phyloP scores from a whole-genome alignment of 495 filamentous ascomycete species.

The Sordaria brevicollis region DNA sequence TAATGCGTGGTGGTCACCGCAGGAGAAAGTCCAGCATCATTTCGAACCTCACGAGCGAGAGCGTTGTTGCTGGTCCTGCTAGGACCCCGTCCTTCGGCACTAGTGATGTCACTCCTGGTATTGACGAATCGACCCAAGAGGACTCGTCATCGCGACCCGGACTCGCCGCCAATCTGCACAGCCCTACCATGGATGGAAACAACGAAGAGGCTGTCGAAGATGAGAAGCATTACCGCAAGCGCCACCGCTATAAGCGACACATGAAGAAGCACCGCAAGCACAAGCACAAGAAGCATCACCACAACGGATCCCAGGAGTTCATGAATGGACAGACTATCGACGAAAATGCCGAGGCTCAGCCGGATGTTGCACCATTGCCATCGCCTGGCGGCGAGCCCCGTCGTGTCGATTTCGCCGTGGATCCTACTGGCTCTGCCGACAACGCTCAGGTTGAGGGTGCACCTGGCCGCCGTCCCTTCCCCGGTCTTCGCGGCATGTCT shows the following conservation, averaged over 20 bases:
- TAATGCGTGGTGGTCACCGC: conserved; percentile 49
- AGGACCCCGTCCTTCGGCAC: conserved; percentile 29
- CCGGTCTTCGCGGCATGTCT: conserved; percentile 29
- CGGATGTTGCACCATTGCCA: background rate
- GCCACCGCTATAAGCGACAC: conserved; percentile 17
- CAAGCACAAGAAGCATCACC: conserved; percentile 15
- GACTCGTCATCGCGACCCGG: conserved; percentile 16
- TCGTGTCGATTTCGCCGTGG: conserved; percentile 36
- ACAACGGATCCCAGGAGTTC: conserved; percentile 13
- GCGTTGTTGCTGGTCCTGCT: conserved; percentile 11
- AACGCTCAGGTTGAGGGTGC: conserved; percentile 26
- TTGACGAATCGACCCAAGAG: conserved; percentile 22
- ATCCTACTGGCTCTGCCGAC: conserved; percentile 3
- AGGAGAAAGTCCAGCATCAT: conserved; percentile 66
- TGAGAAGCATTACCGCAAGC: conserved; percentile 23
- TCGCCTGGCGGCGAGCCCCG: conserved; percentile 28
- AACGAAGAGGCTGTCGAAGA: conserved; percentile 31
- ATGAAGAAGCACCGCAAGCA: conserved; percentile 26
- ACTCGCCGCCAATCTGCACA: conserved; percentile 13
- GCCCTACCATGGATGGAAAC: conserved; percentile 8
- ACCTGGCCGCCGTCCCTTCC: conserved; percentile 24
- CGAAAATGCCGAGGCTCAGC: conserved; percentile 15
- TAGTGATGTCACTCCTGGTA: conserved; percentile 17
- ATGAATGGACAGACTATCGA: conserved; percentile 20
- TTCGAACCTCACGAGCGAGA: conserved; percentile 47